Percentiles rank a stretch among this genome's conserved stretches.
These are phyloP conservation scores for Alternaria conjuncta DNA, from an alignment of 2,329 filamentous ascomycete species.

Conservation along the genomic window DNA sequence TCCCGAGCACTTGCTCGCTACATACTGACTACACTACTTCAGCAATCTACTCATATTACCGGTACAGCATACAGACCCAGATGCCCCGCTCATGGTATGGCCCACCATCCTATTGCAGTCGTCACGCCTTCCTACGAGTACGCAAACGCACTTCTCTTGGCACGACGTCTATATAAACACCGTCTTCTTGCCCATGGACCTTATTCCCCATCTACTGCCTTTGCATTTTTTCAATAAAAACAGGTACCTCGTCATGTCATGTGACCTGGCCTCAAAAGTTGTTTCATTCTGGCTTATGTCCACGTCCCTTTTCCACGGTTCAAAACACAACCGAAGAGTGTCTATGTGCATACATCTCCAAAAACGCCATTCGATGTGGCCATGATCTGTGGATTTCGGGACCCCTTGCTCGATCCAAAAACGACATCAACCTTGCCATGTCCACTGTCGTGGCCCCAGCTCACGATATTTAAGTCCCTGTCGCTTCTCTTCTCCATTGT, in stretches of 20 bases:
- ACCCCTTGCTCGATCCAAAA: neutral
- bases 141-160: neutral
- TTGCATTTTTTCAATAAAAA: neutral
- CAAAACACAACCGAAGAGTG: neutral
- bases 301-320: accelerated
- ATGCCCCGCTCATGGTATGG: neutral
- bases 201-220: neutral
- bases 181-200: accelerated
- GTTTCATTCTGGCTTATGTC: accelerated
- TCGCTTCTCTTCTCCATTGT: neutral
- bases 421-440: neutral
- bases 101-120: accelerated
- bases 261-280: neutral
- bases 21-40: neutral
- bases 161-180: neutral
- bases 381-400: neutral
- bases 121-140: accelerated
- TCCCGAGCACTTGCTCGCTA: neutral
- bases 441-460: neutral
- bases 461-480: neutral
- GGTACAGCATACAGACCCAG: neutral
- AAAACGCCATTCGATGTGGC: accelerated
- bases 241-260: too few relatives aligned
- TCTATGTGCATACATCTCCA: neutral
- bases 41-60: neutral